Conservation (phyloP, 2,329 filamentous ascomycete species). For the Cordyceps fumosorosea region DNA sequence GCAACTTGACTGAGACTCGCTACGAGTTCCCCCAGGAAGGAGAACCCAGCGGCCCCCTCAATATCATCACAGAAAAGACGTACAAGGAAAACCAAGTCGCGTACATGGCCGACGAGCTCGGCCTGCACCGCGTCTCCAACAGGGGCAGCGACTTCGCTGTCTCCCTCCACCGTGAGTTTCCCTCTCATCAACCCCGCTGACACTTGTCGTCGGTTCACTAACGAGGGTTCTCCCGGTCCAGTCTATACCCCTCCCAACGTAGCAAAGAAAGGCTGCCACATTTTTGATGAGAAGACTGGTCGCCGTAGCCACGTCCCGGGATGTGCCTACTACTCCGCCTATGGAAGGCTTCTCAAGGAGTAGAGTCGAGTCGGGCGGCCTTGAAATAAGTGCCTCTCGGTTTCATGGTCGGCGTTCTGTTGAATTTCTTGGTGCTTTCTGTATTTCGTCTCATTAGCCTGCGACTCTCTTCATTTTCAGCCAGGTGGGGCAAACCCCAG, state of each 20-base stretch:
- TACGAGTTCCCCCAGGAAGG: constrained; percentile 61
- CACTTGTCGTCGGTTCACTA: constrained; percentile 26
- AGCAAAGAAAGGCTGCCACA: constrained; percentile 70
- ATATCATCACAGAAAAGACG: constrained; percentile 58
- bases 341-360: constrained; percentile 43
- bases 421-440: constrained; percentile 10
- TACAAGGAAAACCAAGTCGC: constrained; percentile 69
- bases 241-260: constrained; percentile 88
- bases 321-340: constrained; percentile 64
- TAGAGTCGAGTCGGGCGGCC: constrained; percentile 14
- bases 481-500: constrained; percentile 6
- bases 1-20: constrained; percentile 71
- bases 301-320: constrained; percentile 64
- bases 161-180: constrained; percentile 65
- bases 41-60: constrained; percentile 48
- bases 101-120: constrained; percentile 88
- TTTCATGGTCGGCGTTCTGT: constrained; percentile 13
- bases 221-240: constrained; percentile 26
- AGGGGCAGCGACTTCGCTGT: constrained; percentile 69
- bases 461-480: not conserved
- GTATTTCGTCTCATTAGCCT: constrained; percentile 11
- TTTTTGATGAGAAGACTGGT: constrained; percentile 74
- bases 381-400: constrained; percentile 4
- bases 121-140: constrained; percentile 78
- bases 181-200: constrained; percentile 16